These are phyloP conservation scores for Phytopythium oedochilum DNA, from an alignment of 352 stramenopile genomes.

Conservation along the genomic window DNA sequence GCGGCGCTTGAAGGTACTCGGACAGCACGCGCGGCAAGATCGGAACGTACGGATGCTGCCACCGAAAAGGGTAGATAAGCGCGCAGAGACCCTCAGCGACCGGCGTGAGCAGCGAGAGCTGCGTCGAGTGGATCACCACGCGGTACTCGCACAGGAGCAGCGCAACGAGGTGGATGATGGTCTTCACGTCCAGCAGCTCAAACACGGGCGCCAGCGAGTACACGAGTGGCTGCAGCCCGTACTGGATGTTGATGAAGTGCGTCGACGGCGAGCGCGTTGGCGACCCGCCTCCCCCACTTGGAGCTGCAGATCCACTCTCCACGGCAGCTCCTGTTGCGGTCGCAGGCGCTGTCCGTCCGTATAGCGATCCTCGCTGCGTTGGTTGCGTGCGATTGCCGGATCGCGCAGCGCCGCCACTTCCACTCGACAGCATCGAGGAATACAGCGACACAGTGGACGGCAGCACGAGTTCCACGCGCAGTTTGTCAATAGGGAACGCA, in stretches of 20 bases:
- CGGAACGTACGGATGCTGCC: constrained; percentile 83
- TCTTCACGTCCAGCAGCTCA: constrained; percentile 71
- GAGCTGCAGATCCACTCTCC: neutral
- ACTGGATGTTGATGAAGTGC: constrained; percentile 44
- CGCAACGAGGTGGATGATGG: constrained; percentile 54
- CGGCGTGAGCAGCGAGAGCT: constrained; percentile 69
- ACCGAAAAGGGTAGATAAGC: constrained; percentile 83
- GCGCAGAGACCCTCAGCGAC: constrained; percentile 70
- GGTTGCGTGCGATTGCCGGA: neutral
- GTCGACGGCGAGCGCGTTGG: constrained; percentile 32
- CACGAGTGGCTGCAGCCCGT: constrained; percentile 58
- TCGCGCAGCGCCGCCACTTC: constrained; percentile 7
- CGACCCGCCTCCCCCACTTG: constrained; percentile 16
- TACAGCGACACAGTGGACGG: constrained; percentile 60
- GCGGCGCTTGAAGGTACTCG: constrained; percentile 78
- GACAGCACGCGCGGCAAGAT: constrained; percentile 76
- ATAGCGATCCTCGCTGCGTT: constrained; percentile 11
- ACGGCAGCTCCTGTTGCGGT: neutral
- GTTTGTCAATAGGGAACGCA: constrained; percentile 32
- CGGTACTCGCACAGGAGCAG: constrained; percentile 79
- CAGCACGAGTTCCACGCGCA: constrained; percentile 37
- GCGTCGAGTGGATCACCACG: constrained; percentile 69
- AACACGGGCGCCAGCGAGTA: constrained; percentile 73
- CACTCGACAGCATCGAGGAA: constrained; percentile 6
- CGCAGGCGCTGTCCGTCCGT: neutral